Conservation (phyloP, 495 filamentous ascomycete genomes). For the Clavariopsis aquatica region DNA sequence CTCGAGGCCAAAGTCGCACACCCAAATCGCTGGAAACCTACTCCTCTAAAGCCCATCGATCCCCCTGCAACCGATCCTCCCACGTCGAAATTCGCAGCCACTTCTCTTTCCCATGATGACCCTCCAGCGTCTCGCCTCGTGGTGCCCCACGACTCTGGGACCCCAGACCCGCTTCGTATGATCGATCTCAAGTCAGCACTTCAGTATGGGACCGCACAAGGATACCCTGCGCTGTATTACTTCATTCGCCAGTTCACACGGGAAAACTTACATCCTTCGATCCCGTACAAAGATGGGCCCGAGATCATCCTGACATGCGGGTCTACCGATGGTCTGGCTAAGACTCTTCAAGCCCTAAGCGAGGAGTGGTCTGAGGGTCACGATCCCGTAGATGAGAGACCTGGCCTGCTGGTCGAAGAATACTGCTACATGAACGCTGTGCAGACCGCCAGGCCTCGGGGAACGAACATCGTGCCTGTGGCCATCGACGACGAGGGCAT, state of each 20-base stretch:
- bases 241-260: constrained; percentile 78
- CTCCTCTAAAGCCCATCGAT: constrained; percentile 58
- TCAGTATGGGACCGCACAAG: constrained; percentile 79
- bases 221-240: constrained; percentile 70
- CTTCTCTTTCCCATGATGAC: constrained; percentile 27
- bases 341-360: constrained; percentile 69
- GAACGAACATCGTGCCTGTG: constrained; percentile 70
- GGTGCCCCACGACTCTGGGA: constrained; percentile 66
- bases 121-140: constrained; percentile 55
- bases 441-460: constrained; percentile 64
- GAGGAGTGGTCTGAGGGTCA: constrained; percentile 70
- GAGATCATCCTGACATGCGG: constrained; percentile 78
- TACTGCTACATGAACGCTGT: constrained; percentile 78
- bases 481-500: constrained; percentile 79
- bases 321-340: constrained; percentile 79
- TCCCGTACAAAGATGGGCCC: constrained; percentile 75
- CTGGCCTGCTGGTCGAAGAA: constrained; percentile 73
- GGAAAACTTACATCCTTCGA: constrained; percentile 73
- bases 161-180: constrained; percentile 57
- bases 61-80: constrained; percentile 41
- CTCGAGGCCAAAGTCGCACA: constrained; percentile 77
- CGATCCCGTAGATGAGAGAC: constrained; percentile 65
- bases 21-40: constrained; percentile 70
- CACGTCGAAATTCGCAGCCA: constrained; percentile 35
- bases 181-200: constrained; percentile 81